Conservation (phyloP, 345 rosid genomes). For the Tarenaya hassleriana region DNA sequence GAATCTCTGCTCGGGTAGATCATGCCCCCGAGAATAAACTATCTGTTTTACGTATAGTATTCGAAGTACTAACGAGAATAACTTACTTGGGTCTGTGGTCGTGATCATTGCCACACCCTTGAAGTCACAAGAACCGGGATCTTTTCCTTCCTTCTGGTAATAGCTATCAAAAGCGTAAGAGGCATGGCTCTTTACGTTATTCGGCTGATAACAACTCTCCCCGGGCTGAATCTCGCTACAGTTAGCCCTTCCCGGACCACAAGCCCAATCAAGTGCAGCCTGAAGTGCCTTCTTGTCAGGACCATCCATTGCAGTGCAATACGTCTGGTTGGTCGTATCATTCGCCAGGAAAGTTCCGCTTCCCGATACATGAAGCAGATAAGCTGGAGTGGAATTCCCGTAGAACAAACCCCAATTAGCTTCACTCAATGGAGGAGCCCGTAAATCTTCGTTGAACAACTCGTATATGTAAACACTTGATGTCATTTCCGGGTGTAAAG, state of each 20-base stretch:
- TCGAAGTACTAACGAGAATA: too few relatives aligned
- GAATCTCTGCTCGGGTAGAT: too few relatives aligned
- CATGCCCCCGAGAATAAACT: too few relatives aligned
- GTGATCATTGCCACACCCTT: constrained; percentile 88
- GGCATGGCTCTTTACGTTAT: constrained; percentile 67
- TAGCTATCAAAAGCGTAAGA: constrained; percentile 88
- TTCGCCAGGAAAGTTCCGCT: constrained; percentile 79
- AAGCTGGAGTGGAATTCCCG: constrained; percentile 58
- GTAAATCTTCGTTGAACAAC: constrained; percentile 85
- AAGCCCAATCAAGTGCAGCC: constrained; percentile 99
- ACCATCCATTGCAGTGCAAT: constrained; percentile 66
- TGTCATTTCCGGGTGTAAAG: constrained; percentile 71
- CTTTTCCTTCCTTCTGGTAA: constrained; percentile 68
- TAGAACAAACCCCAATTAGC: constrained; percentile 94
- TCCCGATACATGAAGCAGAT: constrained; percentile 68
- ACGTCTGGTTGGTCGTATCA: constrained; percentile 95
- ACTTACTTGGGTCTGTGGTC: constrained; percentile 87
- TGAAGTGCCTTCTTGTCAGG: constrained; percentile 87
- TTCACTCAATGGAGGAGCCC: constrained; percentile 67
- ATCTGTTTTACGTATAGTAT: too few relatives aligned
- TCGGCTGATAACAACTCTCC: constrained; percentile 75
- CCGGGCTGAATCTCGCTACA: constrained; percentile 78
- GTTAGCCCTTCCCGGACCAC: constrained; percentile 98
- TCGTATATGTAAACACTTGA: constrained; percentile 84
- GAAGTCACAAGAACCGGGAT: constrained; percentile 85